Evolutionary conservation across 495 filamentous ascomycete genomes (phyloP).

Genomic region (Annulohypoxylon maeteangense): DNA sequence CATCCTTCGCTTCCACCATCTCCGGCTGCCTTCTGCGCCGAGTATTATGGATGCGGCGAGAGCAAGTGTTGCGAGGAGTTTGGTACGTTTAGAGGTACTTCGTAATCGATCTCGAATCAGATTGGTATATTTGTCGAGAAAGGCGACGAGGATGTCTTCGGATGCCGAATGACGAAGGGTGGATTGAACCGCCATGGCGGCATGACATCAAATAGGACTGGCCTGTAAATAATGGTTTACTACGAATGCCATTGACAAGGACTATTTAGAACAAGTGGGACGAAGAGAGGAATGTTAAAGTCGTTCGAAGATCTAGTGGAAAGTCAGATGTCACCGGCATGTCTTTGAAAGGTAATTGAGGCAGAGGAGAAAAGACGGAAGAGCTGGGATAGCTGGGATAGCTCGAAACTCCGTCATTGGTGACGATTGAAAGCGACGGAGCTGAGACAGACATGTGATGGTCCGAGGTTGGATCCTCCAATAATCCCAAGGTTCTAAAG

Average conservation of each 20-base stretch:
- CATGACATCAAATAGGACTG: slow-evolving; percentile 41
- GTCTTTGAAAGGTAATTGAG: slow-evolving; percentile 9
- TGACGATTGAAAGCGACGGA: slow-evolving; percentile 37
- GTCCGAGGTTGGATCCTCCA: slow-evolving; percentile 40
- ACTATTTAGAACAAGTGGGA: slow-evolving; percentile 10
- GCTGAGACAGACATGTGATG: slow-evolving; percentile 44
- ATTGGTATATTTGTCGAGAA: slow-evolving; percentile 73
- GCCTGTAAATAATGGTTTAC: slow-evolving; percentile 18
- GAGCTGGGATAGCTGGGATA: slow-evolving; percentile 26
- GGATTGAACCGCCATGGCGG: slow-evolving; percentile 84
- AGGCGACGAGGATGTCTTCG: slow-evolving; percentile 73
- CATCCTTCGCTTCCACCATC: slow-evolving; percentile 73
- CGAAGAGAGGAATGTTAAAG: neutral
- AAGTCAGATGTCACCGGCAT: slow-evolving; percentile 22
- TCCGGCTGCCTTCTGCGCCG: slow-evolving; percentile 77
- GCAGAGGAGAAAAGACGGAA: slow-evolving; percentile 14
- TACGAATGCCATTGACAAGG: slow-evolving; percentile 28
- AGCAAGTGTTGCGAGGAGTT: slow-evolving; percentile 76
- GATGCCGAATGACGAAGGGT: slow-evolving; percentile 73
- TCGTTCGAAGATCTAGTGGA: slow-evolving; percentile 3
- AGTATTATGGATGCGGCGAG: slow-evolving; percentile 80
- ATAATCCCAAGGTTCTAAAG: neutral
- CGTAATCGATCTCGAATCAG: slow-evolving; percentile 69
- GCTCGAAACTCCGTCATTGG: slow-evolving; percentile 35
- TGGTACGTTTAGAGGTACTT: slow-evolving; percentile 72